Conservation (phyloP, 306 rosid species). For the Vigna trinervia region DNA sequence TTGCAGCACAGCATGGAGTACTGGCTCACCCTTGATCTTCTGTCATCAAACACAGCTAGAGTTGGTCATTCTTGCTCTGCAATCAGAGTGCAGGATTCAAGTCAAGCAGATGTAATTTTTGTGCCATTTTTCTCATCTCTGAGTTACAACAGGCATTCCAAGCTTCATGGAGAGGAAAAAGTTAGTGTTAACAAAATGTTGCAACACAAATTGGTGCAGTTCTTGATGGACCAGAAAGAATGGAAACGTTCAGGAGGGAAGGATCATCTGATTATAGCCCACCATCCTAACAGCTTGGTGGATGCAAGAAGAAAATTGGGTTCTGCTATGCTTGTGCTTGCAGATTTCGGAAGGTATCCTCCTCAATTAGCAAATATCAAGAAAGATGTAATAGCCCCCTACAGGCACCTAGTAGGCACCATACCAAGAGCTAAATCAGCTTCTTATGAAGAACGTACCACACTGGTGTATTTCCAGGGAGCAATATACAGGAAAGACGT, state of each 20-base stretch:
- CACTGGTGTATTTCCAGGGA: conserved; percentile 81
- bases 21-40: conserved; percentile 97
- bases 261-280: conserved; percentile 83
- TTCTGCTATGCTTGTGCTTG: conserved; percentile 89
- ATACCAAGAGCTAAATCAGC: conserved; percentile 64
- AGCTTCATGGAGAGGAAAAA: conserved; percentile 65
- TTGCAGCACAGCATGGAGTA: conserved; percentile 90
- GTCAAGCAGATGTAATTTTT: conserved; percentile 82
- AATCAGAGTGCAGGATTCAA: conserved; percentile 78
- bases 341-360: conserved; percentile 97
- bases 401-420: conserved; percentile 71
- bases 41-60: conserved; percentile 55
- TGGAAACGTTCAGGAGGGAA: conserved; percentile 81
- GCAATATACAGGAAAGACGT: conserved; percentile 97
- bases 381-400: conserved; percentile 93
- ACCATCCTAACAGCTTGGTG: conserved; percentile 95
- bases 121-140: conserved; percentile 93
- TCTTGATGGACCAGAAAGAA: conserved; percentile 59
- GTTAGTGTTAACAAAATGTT: conserved; percentile 66
- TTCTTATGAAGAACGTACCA: conserved; percentile 73
- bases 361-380: conserved; percentile 76
- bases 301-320: conserved; percentile 78
- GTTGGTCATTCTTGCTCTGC: conserved; percentile 59
- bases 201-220: conserved; percentile 76
- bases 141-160: conserved; percentile 90